Base-by-base conservation (phyloP, 495 filamentous ascomycete species). In the Pyrenopolyporus hunteri region DNA sequence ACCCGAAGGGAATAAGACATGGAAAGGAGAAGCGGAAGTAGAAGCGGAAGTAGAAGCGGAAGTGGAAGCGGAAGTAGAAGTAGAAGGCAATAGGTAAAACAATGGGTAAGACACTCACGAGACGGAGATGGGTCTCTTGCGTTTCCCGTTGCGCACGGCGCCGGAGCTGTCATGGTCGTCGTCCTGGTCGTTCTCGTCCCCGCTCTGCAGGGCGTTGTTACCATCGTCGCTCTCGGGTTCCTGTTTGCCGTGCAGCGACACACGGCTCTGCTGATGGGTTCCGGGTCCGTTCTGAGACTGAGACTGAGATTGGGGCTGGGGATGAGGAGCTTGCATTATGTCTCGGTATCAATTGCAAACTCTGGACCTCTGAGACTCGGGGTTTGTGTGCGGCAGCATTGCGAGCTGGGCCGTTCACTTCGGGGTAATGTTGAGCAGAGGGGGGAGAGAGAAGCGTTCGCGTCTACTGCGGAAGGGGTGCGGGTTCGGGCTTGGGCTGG, bases 71-170 rank as follows among this genome's bases (percentile, higher is more conserved):
- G n/a, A n/a, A n/a, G n/a, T n/a, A n/a, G n/a, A n/a, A n/a, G n/a
- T n/a, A n/a, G n/a, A n/a, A n/a, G n/a, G n/a, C n/a, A n/a, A n/a
- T n/a, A n/a, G n/a, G n/a, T n/a, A 52, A 45, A 14, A 20, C 9
- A 55, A 47, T 14, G 33, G n/a, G 42, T 25, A 53, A 43, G 28
- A 14, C n/a, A 77, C 79, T 69, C 70, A 82, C 73, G 82, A 84
- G 13, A 85, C 84, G 51, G 81, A 82, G 53, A 83, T 78, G n/a
- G 83, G 83, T 39, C 83, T 73, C 66, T 85, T 85, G 52, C 80
- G 73, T 63, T 81, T 81, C 42, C 76, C 77, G 33, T 57, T 69
- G 9, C 68, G 70, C 22, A 71, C 57, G 40, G 67, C 68, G 31
- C 76, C 74, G 13, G 73, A 59, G 35, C 66, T 68, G 28, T 78